phyloP scores from a whole-genome alignment of 2,329 filamentous ascomycete species.

The Septoria linicola region DNA sequence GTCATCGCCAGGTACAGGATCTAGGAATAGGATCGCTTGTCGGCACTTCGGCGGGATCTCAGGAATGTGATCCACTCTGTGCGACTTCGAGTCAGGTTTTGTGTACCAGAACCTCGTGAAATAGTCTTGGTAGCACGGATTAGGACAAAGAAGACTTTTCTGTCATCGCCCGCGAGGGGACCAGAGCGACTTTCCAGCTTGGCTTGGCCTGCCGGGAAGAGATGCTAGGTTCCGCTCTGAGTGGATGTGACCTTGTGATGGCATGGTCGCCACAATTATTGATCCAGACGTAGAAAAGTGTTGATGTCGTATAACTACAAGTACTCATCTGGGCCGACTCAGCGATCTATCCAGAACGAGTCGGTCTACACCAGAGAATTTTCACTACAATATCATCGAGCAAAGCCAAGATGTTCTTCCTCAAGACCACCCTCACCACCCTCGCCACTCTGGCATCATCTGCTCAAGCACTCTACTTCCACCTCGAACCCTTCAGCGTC shows the following conservation, averaged over 20 bases:
- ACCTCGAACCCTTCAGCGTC: conserved; percentile 17
- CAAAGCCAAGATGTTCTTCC: conserved; percentile 1
- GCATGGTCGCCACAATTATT: too few relatives aligned
- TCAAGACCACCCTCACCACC: not conserved
- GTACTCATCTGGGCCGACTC: not conserved
- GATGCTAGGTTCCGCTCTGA: too few relatives aligned
- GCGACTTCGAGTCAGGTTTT: not conserved
- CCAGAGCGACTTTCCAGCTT: not conserved
- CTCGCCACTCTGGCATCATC: conserved; percentile 5
- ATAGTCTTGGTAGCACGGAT: not conserved
- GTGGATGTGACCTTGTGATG: not conserved
- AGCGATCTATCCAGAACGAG: too few relatives aligned
- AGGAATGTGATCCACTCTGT: not conserved
- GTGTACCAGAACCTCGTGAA: not conserved
- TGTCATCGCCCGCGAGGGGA: not conserved
- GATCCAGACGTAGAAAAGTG: not conserved
- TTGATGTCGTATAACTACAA: not conserved
- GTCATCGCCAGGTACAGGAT: too few relatives aligned
- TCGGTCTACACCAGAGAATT: not conserved
- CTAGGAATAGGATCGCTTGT: too few relatives aligned
- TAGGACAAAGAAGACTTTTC: not conserved
- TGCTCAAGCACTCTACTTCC: conserved; percentile 25
- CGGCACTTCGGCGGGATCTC: too few relatives aligned
- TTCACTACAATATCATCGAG: not conserved
- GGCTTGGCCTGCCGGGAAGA: not conserved